Base-by-base conservation (phyloP, 129 eudicot species). In the Ambrosia trifida region DNA sequence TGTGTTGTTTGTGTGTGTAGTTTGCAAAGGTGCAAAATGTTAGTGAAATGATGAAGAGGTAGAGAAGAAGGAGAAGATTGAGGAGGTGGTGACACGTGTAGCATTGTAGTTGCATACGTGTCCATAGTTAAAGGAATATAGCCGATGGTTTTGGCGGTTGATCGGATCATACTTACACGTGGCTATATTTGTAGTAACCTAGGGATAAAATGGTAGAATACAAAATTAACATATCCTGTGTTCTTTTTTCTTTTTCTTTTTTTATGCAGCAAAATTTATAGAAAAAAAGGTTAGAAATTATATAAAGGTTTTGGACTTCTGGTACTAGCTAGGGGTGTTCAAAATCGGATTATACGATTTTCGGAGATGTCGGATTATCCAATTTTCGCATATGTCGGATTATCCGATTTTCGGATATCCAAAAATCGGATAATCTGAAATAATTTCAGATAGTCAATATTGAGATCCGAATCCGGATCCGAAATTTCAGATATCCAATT, bases 121-220 rank as follows among this genome's bases (percentile, higher is more conserved):
- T 76, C 57, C 3, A 6, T 4, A 17, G 57, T 2, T 50, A 63
- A 71, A 59, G 62, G 19, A 5, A 13, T 47, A 31, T n/a, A 40
- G 64, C 20, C 76, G 80, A 68, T 46, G 38, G 47, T 58, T 30
- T 46, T 58, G 75, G 69, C 70, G 76, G 54, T 52, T 61, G 6
- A 60, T 44, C 40, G 76, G 81, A 77, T 77, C 81, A 4, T 20
- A 31, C 44, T 28, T 35, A 54, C 80, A 81, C 82, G 85, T 81
- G 81, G 54, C 73, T 2, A 46, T 52, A 43, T 44, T 35, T 41
- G 31, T 43, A 3, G 62, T 74, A 36, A 36, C 64, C 50, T 50
- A 63, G 64, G 35, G 63, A 54, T 18, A 58, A 69, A 51, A 16
- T 5, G 2, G 61, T 49, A 9, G 12, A 49, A 51, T 12, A 30